Percentiles rank a stretch among this genome's conserved stretches.
Conservation (phyloP, 306 rosid species). For the Acacia acuminata region DNA sequence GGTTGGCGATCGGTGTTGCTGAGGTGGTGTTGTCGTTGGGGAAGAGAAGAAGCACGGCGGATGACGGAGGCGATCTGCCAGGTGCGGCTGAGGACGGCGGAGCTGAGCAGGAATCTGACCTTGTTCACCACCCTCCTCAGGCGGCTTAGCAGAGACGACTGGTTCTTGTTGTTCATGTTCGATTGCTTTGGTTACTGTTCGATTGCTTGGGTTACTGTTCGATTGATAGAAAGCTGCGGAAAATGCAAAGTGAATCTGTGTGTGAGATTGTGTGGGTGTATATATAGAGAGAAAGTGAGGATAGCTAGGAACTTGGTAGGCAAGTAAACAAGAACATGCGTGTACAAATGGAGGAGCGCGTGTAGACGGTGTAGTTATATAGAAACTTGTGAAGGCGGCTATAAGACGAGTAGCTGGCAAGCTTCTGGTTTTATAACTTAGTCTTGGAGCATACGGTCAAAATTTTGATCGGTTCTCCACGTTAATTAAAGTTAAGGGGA, state of each 20-base stretch:
- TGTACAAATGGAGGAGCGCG: constrained; percentile 32
- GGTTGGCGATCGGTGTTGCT: constrained; percentile 55
- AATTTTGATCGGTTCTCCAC: background rate
- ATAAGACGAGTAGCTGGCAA: background rate
- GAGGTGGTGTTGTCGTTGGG: constrained; percentile 53
- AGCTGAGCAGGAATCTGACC: constrained; percentile 52
- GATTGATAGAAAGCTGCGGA: background rate
- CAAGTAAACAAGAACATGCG: constrained; percentile 30
- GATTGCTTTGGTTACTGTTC: background rate
- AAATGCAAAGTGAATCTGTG: background rate
- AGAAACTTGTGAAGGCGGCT: background rate
- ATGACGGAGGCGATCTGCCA: constrained; percentile 57
- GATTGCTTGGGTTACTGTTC: background rate
- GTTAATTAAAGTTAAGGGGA: background rate
- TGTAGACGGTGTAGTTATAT: too few relatives aligned
- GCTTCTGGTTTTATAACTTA: background rate
- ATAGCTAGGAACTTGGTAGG: background rate
- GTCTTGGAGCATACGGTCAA: background rate
- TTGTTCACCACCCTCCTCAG: constrained; percentile 61
- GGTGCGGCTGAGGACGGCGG: constrained; percentile 43
- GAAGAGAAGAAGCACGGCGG: constrained; percentile 35
- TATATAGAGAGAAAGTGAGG: background rate
- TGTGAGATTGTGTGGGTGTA: background rate
- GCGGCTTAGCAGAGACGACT: constrained; percentile 46
- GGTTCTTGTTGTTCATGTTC: background rate